Evolutionary conservation across 2,329 filamentous ascomycete genomes (phyloP).

Genomic region (Stromatinia cepivora): DNA sequence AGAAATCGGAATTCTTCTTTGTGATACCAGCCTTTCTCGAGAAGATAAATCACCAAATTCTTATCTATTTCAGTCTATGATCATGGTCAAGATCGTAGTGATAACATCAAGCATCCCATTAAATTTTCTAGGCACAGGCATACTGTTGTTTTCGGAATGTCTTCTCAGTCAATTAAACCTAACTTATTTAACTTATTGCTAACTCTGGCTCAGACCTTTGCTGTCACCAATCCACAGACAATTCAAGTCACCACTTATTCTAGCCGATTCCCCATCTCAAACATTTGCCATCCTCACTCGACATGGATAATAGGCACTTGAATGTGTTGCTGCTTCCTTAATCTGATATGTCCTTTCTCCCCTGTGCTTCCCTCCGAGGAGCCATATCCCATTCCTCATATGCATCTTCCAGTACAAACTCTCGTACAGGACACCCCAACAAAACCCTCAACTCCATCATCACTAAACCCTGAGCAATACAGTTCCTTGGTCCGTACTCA

Average conservation of each 20-base stretch:
- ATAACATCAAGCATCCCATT: neutral
- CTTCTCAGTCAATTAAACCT: neutral
- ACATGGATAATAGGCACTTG: neutral
- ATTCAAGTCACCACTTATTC: neutral
- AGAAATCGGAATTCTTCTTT: too few relatives aligned
- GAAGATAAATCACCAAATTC: too few relatives aligned
- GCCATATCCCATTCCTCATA: constrained; percentile 9
- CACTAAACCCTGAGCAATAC: constrained; percentile 48
- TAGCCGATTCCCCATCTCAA: neutral
- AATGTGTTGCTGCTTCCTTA: neutral
- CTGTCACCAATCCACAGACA: neutral
- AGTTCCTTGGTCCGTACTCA: constrained; percentile 10
- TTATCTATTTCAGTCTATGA: neutral
- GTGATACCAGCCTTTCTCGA: too few relatives aligned
- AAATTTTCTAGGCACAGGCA: neutral
- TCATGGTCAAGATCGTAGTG: neutral
- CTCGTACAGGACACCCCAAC: constrained; percentile 43
- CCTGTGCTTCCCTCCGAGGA: neutral
- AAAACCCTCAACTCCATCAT: constrained; percentile 50
- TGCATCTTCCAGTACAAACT: constrained; percentile 6
- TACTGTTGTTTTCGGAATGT: neutral
- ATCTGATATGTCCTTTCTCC: constrained; percentile 6
- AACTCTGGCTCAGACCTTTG: neutral
- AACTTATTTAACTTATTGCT: neutral
- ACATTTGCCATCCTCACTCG: neutral